Conservation (phyloP, 768 basidiomycete species). For the Tricholoma hemisulphureum region DNA sequence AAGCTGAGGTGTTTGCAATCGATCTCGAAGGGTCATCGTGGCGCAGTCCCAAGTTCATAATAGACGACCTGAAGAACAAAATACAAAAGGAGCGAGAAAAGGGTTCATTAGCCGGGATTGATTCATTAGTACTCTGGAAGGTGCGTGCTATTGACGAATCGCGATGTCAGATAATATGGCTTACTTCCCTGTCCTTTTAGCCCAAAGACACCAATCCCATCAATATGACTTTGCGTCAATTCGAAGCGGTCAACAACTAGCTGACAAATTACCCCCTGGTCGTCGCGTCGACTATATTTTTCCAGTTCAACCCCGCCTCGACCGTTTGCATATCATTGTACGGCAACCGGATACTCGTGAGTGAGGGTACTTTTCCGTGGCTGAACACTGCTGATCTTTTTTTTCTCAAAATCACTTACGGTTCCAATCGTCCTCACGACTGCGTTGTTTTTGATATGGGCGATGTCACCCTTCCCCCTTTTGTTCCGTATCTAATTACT, state of each 20-base stretch:
- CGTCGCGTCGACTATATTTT: background rate
- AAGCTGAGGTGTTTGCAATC: slow-evolving; percentile 10
- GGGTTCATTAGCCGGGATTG: slow-evolving; percentile 9
- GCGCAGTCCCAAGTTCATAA: slow-evolving; percentile 10
- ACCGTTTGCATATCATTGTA: slow-evolving; percentile 11
- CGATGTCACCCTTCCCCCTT: background rate
- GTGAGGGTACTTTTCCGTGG: background rate
- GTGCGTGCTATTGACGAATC: slow-evolving; percentile 8
- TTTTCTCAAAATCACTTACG: no score
- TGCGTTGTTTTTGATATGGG: background rate
- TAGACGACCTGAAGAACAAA: slow-evolving; percentile 9
- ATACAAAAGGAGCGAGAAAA: slow-evolving; percentile 9
- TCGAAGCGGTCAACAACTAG: slow-evolving; percentile 5
- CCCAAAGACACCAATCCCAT: slow-evolving; percentile 6
- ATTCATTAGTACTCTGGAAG: slow-evolving; percentile 9
- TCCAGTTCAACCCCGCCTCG: slow-evolving; percentile 9
- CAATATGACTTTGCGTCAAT: slow-evolving; percentile 8
- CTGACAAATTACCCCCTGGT: slow-evolving; percentile 5
- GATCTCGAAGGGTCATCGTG: slow-evolving; percentile 10
- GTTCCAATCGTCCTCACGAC: background rate
- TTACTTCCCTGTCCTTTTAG: slow-evolving; percentile 2
- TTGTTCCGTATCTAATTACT: background rate
- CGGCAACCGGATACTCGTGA: background rate
- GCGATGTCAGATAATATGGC: slow-evolving; percentile 4
- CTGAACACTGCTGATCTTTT: background rate